Evolutionary conservation across 495 filamentous ascomycete species (phyloP).

Genomic region (Talaromyces adpressus): DNA sequence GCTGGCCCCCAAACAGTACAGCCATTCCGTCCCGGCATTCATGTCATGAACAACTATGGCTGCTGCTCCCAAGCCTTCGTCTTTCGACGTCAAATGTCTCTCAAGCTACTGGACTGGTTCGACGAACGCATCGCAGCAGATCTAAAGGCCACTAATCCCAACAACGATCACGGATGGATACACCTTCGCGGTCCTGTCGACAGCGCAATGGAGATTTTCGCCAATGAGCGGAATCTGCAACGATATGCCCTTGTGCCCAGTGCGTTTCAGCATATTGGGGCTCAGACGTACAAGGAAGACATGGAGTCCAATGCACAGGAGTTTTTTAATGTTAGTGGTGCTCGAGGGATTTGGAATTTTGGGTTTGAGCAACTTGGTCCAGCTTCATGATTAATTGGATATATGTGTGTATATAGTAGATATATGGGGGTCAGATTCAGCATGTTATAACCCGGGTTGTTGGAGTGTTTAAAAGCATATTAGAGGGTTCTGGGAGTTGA

Average conservation of each 20-base stretch:
- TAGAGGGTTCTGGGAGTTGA: neutral
- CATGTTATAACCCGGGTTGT: too few species aligned
- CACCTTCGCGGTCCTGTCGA: slow-evolving; percentile 14
- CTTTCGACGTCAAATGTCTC: slow-evolving; percentile 19
- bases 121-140: neutral
- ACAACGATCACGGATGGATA: neutral
- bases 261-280: slow-evolving; percentile 25
- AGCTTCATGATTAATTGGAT: neutral
- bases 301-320: slow-evolving; percentile 9
- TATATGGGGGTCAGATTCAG: too few species aligned
- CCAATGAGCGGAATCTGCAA: slow-evolving; percentile 11
- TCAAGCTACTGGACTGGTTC: neutral
- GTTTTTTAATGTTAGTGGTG: slow-evolving; percentile 16
- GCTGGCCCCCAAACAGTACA: slow-evolving; percentile 3
- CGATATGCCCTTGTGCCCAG: slow-evolving; percentile 20
- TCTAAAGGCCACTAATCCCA: neutral
- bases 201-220: slow-evolving; percentile 17
- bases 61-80: slow-evolving; percentile 33
- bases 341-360: slow-evolving; percentile 26
- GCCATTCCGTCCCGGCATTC: slow-evolving; percentile 23
- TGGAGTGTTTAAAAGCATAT: neutral
- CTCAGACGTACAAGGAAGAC: slow-evolving; percentile 17
- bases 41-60: slow-evolving; percentile 27
- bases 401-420: neutral
- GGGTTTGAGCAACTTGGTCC: slow-evolving; percentile 15